Evolutionary conservation across 441 rosid genomes (phyloP), one percentile per base, ranked within the genome.

Genomic region (Populus tomentosa): DNA sequence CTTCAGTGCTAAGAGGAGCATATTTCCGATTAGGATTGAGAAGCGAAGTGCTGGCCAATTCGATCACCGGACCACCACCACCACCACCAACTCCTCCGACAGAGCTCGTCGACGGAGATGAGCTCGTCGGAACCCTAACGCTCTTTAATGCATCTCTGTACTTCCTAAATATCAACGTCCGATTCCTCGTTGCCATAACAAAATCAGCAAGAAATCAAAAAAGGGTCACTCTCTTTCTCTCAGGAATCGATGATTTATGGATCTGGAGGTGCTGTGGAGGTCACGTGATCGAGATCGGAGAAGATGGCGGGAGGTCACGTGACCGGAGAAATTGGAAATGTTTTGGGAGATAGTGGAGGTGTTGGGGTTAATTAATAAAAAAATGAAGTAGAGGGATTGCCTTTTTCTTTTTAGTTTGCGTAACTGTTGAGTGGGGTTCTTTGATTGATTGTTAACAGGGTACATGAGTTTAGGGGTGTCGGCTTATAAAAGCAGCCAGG

Each of bases 71-170:
- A 78, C 92, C 70, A 2, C 69, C n/a, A 5, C 68, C 28, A 26
- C 28, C 28, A 26, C 2, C 70, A 1, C 70, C n/a, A 9, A 82
- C 84, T 79, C 42, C 65, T 73, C 84, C 77, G 80, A 67, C 66
- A 28, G 63, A 66, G 42, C 78, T 77, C 8, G 82, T 80, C 56
- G 86, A 80, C 67, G 85, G 59, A n/a, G 87, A 84, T 28, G 86
- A 84, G 74, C 86, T 79, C 76, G 86, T 11, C 46, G 99, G 94
- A 73, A 78, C 85, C 69, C 93, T 87, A 21, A 92, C 97, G 86
- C 94, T 88, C 86, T 95, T 94, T 88, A 96, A 85, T 59, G 98
- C 91, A 82, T 90, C 97, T 78, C 98, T 88, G 69, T 96, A 90
- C 86, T 90, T 91, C 72, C 87, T 87, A 72, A 81, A 96, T 81